A percentile compares a stretch with the other conserved stretches of the same genome.
Evolutionary conservation across 495 filamentous ascomycete species (phyloP).

Genomic region (Neurospora cerealis): DNA sequence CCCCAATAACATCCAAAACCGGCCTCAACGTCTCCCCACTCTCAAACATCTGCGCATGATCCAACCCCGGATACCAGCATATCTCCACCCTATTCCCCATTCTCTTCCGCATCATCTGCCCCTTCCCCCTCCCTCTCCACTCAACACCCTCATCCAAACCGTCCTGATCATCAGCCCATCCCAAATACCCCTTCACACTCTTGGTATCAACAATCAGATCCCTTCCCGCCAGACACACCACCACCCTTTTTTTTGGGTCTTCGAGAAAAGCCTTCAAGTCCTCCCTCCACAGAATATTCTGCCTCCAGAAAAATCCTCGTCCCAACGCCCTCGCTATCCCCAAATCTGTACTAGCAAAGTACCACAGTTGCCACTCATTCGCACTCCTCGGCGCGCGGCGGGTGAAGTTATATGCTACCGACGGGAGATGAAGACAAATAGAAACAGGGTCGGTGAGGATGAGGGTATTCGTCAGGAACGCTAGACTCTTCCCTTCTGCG

Average conservation of each 20-base stretch:
- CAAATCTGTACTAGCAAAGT: conserved; percentile 56
- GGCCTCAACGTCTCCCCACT: conserved; percentile 23
- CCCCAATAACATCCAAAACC: conserved; percentile 32
- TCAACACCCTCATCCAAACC: neutral
- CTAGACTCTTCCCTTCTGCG: conserved; percentile 10
- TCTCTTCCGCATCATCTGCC: neutral
- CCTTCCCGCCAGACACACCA: conserved; percentile 44
- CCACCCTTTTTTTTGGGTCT: conserved; percentile 35
- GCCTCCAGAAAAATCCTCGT: conserved; percentile 57
- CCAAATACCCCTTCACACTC: conserved; percentile 48
- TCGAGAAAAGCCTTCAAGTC: conserved; percentile 29
- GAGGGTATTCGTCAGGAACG: conserved; percentile 33
- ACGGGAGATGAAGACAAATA: conserved; percentile 53
- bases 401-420: conserved; percentile 65
- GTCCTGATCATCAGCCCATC: conserved; percentile 10
- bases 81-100: conserved; percentile 40
- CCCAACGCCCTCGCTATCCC: conserved; percentile 49
- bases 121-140: conserved; percentile 3
- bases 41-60: conserved; percentile 65
- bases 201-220: conserved; percentile 58
- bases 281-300: conserved; percentile 58
- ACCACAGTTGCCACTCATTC: conserved; percentile 57
- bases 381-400: conserved; percentile 41
- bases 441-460: conserved; percentile 58
- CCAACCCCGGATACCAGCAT: conserved; percentile 50